Percentiles rank a stretch among this genome's conserved stretches.
Conservation (phyloP, 75 land plant species). For the Azolla pinnata region DNA sequence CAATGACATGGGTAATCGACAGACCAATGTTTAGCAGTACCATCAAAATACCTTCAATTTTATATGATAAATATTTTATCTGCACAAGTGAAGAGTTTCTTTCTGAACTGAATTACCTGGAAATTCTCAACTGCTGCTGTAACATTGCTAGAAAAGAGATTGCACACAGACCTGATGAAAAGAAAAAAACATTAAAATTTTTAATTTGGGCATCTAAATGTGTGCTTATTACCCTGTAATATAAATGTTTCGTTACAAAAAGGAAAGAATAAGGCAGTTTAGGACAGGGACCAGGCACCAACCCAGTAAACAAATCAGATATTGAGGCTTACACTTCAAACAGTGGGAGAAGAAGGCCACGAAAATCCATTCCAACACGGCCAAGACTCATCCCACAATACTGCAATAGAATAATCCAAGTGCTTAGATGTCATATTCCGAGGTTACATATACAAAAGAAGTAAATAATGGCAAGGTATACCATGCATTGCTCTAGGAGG, state of each 20-base stretch:
- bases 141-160: constrained; percentile 85
- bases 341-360: constrained; percentile 88
- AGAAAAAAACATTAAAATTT: background rate
- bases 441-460: background rate
- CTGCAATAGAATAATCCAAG: constrained; percentile 46
- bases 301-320: too few relatives aligned
- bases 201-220: background rate
- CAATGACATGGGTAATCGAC: too few relatives aligned
- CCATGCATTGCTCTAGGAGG: constrained; percentile 93
- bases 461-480: constrained; percentile 18
- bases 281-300: too few relatives aligned
- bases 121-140: constrained; percentile 81
- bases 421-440: too few relatives aligned
- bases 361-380: constrained; percentile 90
- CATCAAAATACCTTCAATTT: too few relatives aligned
- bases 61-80: too few relatives aligned
- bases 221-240: background rate
- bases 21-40: too few relatives aligned
- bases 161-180: constrained; percentile 64
- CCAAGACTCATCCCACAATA: constrained; percentile 98
- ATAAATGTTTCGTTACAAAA: background rate
- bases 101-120: too few relatives aligned
- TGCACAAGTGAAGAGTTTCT: too few relatives aligned
- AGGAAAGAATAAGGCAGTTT: too few relatives aligned
- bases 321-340: constrained; percentile 76